Percentiles rank a stretch among this genome's conserved stretches.
phyloP scores from a whole-genome alignment of 2,329 filamentous ascomycete genomes.

The Botryosphaeria agaves region DNA sequence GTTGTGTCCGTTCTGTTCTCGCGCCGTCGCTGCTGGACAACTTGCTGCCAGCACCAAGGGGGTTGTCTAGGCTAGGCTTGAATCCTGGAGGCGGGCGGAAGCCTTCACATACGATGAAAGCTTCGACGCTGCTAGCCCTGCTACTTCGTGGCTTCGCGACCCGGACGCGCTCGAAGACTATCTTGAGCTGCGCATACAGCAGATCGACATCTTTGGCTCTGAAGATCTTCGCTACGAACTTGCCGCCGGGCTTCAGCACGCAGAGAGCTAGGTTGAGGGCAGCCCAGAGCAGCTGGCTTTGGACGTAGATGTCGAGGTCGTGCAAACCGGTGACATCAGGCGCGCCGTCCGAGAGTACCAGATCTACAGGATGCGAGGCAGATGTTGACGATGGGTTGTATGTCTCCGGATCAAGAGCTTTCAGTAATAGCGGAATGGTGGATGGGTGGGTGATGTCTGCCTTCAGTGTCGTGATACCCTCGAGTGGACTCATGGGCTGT shows the following conservation, averaged over 20 bases:
- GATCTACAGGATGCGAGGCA: slow-evolving; percentile 64
- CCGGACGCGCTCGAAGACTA: slow-evolving; percentile 73
- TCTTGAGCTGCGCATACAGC: slow-evolving; percentile 81
- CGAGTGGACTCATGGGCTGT: slow-evolving; percentile 85
- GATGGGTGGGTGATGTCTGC: slow-evolving; percentile 96
- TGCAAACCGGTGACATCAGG: slow-evolving; percentile 94
- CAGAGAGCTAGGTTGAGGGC: slow-evolving; percentile 87
- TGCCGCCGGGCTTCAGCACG: slow-evolving; percentile 80
- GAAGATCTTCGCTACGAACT: slow-evolving; percentile 97
- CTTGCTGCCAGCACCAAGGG: slow-evolving; percentile 46
- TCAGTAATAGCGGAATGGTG: slow-evolving; percentile 75
- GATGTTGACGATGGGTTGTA: slow-evolving; percentile 20
- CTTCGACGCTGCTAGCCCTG: slow-evolving; percentile 90
- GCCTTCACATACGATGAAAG: slow-evolving; percentile 87
- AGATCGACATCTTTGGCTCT: slow-evolving; percentile 88
- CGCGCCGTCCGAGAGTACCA: slow-evolving; percentile 88
- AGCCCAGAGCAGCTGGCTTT: slow-evolving; percentile 86
- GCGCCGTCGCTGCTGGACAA: too few relatives aligned
- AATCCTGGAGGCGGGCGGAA: slow-evolving; percentile 69
- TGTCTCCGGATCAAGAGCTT: slow-evolving; percentile 58
- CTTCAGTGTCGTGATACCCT: slow-evolving; percentile 79
- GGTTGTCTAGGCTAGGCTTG: slow-evolving; percentile 56
- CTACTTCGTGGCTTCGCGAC: slow-evolving; percentile 91
- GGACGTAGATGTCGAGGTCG: slow-evolving; percentile 95
- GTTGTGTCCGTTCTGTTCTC: too few relatives aligned